Base-by-base conservation (phyloP, 2,329 filamentous ascomycete genomes). In the Xylaria sp. region DNA sequence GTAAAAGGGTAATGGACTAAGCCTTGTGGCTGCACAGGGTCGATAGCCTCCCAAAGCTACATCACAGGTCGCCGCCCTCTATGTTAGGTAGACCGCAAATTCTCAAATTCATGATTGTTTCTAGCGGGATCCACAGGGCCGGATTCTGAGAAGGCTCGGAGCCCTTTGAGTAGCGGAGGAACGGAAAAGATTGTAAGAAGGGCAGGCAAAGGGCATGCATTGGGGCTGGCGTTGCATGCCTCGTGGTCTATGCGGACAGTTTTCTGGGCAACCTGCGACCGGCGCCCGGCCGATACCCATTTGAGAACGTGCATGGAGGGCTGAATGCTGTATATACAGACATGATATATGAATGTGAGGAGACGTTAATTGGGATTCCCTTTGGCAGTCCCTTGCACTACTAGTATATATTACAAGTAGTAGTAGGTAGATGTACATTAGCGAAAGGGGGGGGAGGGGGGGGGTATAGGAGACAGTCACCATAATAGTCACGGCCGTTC, bases 81-180 rank as follows among this genome's bases (percentile, higher is more conserved):
- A 20, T n/a, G 58, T 41, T 28, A 20, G n/a, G 58, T 41, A 62
- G 48, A 62, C 36, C 36, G 60, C 51, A 56, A 56, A 8, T 48
- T 36, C 25, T 9, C 3, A 28, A 15, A 15, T 12, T 12, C 49
- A 18, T 31, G 18, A 23, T 4, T 43, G 5, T 23, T 18, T 23
- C 5, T 3, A 2, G 33, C 4, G 10, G 33, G n/a, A 15, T 28
- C 20, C 13, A 43, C 55, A 57, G 55, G 36, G 12, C 9, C 46
- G 23, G 33, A 28, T 36, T 31, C 20, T 18, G 48, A 36, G 39
- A 25, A 18, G n/a, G 52, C 13, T 23, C 23, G 48, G n/a, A 20
- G 31, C 51, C 51, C 51, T 49, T 54, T 36, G 8, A 8, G 12
- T n/a, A 36, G 20, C 23, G 20, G 23, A 55, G 13, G 15, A 9